Evolutionary conservation across 2,329 filamentous ascomycete species (phyloP), one percentile per base, ranked within the genome.

Genomic region (Pseudopithomyces maydicus): DNA sequence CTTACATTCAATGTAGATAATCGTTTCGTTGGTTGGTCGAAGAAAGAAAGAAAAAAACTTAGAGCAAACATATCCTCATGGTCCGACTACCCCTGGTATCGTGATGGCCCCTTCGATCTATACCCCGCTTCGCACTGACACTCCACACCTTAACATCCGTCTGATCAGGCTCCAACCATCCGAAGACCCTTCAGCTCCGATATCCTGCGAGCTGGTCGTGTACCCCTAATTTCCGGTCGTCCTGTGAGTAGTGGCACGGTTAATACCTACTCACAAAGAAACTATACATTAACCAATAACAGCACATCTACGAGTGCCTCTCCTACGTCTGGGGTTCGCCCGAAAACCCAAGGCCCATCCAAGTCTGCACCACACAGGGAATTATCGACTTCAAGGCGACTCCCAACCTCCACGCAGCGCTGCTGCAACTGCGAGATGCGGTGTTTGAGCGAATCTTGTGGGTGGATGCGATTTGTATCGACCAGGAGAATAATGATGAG

Each of bases 401-500:
- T 8, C 39, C 11, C 6, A 54, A 54, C 29, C 29, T 54, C 3
- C 26, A 54, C 33, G 52, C 44, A 42, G 52, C 52, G 10, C 36
- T 50, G 20, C n/a, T 47, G 8, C 47, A 52, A 15, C 44, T 51
- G 3, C 49, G 45, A 1, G 26, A 50, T 20, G 44, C 42, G 2
- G 11, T 19, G 1, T 39, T 39, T 15, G 49, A 57, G 29, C 32
- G 43, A 22, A 22, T 52, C 1, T 15, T 57, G 2, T 65, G 62
- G 62, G 23, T 56, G 4, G 48, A 51, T 17, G 48, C 48, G 6
- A 15, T 51, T 29, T 51, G 48, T 17, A 51, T 51, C 2, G 10
- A 63, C 32, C 62, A 65, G 43, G 3, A 44, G 2, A 19, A 59
- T 41, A n/a, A 32, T 2, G 33, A 46, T 15, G 62, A 63, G 23